These are phyloP conservation scores for Lasiosphaeriaceae sp. DNA, from an alignment of 495 filamentous ascomycete genomes.

Conservation along the genomic window DNA sequence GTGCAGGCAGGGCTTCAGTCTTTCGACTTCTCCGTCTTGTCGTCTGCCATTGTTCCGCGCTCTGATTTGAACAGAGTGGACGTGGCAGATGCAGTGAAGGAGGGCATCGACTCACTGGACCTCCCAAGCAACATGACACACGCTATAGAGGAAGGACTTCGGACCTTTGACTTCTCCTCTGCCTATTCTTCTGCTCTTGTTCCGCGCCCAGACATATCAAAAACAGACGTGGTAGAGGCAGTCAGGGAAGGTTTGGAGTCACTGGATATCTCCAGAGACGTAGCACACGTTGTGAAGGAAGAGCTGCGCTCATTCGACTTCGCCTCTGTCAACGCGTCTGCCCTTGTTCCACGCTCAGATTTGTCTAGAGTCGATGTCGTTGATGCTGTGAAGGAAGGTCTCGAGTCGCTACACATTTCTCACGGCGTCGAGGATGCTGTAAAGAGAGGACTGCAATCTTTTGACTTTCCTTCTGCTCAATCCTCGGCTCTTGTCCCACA, in stretches of 20 bases:
- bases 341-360: conserved; percentile 2
- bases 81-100: conserved; percentile 26
- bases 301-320: conserved; percentile 21
- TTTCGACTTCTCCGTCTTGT: conserved; percentile 23
- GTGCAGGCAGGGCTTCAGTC: conserved; percentile 16
- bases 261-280: conserved; percentile 10
- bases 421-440: conserved; percentile 13
- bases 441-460: conserved; percentile 19
- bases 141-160: conserved; percentile 18
- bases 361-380: conserved; percentile 12
- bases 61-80: conserved; percentile 23
- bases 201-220: conserved; percentile 14
- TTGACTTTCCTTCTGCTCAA: conserved; percentile 16
- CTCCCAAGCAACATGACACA: conserved; percentile 12
- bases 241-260: conserved; percentile 26
- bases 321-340: neutral
- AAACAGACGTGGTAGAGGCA: conserved; percentile 22
- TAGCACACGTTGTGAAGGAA: conserved; percentile 19
- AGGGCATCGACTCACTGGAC: conserved; percentile 24
- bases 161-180: conserved; percentile 19
- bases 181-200: conserved; percentile 15
- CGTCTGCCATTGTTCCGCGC: conserved; percentile 20
- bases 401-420: conserved; percentile 13
- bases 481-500: conserved; percentile 32
- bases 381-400: conserved; percentile 24